phyloP scores from a whole-genome alignment of 371 early-diverging fungal genomes.

The Massospora cicadina region DNA sequence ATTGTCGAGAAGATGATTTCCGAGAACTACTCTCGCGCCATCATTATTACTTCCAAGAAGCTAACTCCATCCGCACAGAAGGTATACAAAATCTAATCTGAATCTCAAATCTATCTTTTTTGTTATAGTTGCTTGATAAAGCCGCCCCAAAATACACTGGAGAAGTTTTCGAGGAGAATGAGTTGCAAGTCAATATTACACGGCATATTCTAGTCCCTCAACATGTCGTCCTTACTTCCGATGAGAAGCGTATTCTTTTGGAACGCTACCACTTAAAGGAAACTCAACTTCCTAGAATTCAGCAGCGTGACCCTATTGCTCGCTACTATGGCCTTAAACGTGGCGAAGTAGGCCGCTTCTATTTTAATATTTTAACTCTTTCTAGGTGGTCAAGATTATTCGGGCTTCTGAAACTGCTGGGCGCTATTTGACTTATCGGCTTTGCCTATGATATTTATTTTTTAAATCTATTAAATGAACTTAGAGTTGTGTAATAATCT shows the following conservation, averaged over 20 bases:
- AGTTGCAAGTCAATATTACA: conserved; percentile 96
- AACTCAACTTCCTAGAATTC: conserved; percentile 91
- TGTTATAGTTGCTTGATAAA: conserved; percentile 34
- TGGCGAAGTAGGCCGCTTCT: conserved; percentile 47
- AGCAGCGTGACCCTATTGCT: conserved; percentile 83
- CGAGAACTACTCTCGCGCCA: conserved; percentile 31
- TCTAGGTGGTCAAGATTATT: conserved; percentile 83
- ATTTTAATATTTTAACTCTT: neutral
- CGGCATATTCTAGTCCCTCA: conserved; percentile 92
- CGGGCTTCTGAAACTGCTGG: conserved; percentile 96
- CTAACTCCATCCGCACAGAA: conserved; percentile 84
- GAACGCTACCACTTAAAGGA: conserved; percentile 89
- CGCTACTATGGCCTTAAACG: conserved; percentile 92
- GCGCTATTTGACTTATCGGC: conserved; percentile 82
- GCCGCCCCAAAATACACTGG: conserved; percentile 57
- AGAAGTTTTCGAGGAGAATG: conserved; percentile 89
- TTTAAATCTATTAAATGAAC: neutral
- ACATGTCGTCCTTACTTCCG: conserved; percentile 76
- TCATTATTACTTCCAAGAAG: conserved; percentile 65
- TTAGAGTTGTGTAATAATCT: too few relatives aligned
- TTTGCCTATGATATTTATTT: conserved; percentile 43
- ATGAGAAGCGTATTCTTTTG: conserved; percentile 84
- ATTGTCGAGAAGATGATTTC: neutral
- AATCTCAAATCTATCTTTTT: neutral
- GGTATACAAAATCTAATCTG: conserved; percentile 22